A percentile compares a stretch with the other conserved stretches of the same genome.
Conservation (phyloP, 371 early-diverging fungal species). For the Apophysomyces sp. region DNA sequence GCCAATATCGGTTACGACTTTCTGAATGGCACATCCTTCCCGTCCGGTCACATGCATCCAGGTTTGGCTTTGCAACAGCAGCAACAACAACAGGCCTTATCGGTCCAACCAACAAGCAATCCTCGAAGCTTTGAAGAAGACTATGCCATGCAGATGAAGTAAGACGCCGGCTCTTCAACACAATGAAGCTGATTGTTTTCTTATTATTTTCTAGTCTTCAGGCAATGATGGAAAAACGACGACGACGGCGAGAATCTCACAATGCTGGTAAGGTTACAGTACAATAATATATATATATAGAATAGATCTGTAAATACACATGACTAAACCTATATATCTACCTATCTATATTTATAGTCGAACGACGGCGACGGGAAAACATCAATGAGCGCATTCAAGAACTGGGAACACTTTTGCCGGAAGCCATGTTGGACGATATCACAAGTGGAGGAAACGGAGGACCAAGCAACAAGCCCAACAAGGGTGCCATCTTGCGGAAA, state of each 20-base stretch:
- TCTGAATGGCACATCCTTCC: neutral
- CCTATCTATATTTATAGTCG: constrained; percentile 58
- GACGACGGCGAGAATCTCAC: constrained; percentile 92
- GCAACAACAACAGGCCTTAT: constrained; percentile 3
- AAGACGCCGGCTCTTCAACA: neutral
- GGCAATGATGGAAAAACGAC: constrained; percentile 74
- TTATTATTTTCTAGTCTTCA: constrained; percentile 31
- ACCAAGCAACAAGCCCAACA: constrained; percentile 81
- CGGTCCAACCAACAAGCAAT: neutral
- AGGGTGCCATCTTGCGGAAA: constrained; percentile 80
- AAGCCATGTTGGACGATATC: constrained; percentile 53
- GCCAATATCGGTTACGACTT: constrained; percentile 33
- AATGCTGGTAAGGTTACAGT: constrained; percentile 69
- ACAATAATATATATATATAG: neutral
- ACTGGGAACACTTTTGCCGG: constrained; percentile 81
- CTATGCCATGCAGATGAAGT: constrained; percentile 42
- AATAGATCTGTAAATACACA: neutral
- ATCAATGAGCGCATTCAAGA: constrained; percentile 97
- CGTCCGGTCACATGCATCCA: neutral
- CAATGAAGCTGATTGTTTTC: neutral
- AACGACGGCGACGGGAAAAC: constrained; percentile 92
- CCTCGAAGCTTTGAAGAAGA: constrained; percentile 40
- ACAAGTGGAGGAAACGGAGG: constrained; percentile 67
- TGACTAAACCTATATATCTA: neutral
- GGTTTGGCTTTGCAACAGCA: neutral